Conservation (phyloP, 768 basidiomycete genomes). For the Russula brevipes region DNA sequence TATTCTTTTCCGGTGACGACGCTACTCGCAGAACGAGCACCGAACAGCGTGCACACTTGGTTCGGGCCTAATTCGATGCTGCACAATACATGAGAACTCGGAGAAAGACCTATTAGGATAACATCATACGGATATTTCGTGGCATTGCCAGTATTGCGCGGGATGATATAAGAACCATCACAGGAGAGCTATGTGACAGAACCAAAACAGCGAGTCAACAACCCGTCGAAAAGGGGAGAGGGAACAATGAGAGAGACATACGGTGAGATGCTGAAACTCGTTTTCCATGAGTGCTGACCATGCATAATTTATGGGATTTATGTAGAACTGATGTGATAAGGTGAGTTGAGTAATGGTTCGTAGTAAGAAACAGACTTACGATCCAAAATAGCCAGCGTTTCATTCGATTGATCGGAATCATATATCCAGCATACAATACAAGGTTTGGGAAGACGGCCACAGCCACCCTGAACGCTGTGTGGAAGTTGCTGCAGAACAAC, state of each 20-base stretch:
- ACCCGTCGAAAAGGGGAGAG: slow-evolving; percentile 32
- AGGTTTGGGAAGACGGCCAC: slow-evolving; percentile 59
- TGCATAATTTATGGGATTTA: slow-evolving; percentile 55
- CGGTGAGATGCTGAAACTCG: slow-evolving; percentile 63
- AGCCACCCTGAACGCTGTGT: slow-evolving; percentile 45
- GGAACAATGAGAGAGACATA: slow-evolving; percentile 31
- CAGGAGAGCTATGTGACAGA: slow-evolving; percentile 45
- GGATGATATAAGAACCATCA: slow-evolving; percentile 60
- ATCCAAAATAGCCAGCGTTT: slow-evolving; percentile 89
- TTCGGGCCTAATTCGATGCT: slow-evolving; percentile 69
- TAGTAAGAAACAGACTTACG: slow-evolving; percentile 36
- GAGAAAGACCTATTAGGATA: not conserved
- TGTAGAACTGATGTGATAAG: slow-evolving; percentile 57
- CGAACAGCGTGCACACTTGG: slow-evolving; percentile 74
- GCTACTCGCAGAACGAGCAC: slow-evolving; percentile 51
- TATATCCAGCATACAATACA: slow-evolving; percentile 67
- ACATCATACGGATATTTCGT: slow-evolving; percentile 56
- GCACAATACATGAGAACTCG: not conserved
- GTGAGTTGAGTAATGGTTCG: slow-evolving; percentile 23
- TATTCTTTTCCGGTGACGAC: slow-evolving; percentile 80
- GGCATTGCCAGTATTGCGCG: slow-evolving; percentile 53
- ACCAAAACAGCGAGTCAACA: not conserved
- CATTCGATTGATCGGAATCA: slow-evolving; percentile 63
- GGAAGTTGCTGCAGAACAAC: slow-evolving; percentile 48
- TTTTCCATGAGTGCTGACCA: slow-evolving; percentile 82